Evolutionary conservation across 306 rosid species (phyloP).

Genomic region (Spatholobus suberectus): DNA sequence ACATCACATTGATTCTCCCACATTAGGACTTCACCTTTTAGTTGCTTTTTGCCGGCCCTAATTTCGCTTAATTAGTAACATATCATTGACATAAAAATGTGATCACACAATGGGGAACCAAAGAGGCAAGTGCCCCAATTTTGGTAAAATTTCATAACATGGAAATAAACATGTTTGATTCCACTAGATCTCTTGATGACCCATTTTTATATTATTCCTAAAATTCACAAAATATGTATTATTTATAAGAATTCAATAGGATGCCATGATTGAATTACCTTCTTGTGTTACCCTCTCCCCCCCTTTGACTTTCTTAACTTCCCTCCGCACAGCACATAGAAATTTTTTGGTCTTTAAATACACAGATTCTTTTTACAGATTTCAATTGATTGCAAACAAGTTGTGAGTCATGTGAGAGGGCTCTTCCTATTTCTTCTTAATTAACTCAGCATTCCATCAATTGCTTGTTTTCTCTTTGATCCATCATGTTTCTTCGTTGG

Average conservation of each 20-base stretch:
- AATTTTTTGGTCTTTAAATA: not conserved
- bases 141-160: conserved; percentile 28
- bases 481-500: conserved; percentile 33
- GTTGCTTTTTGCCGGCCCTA: conserved; percentile 5
- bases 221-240: not conserved
- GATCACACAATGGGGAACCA: conserved; percentile 12
- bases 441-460: not conserved
- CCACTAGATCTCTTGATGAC: not conserved
- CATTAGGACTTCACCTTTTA: not conserved
- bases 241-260: not conserved
- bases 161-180: conserved; percentile 4
- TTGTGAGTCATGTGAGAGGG: not conserved
- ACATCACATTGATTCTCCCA: conserved; percentile 9
- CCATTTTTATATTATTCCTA: not conserved
- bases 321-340: not conserved
- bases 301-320: conserved; percentile 28
- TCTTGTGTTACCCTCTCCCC: not conserved
- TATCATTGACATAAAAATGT: conserved; percentile 22
- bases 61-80: not conserved
- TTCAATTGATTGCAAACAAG: conserved; percentile 2
- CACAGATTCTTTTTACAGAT: not conserved
- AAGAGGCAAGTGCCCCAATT: not conserved
- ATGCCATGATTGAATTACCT: conserved; percentile 12
- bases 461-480: not conserved
- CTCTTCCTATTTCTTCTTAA: not conserved